phyloP scores from a whole-genome alignment of 148 eudicot species.

The Silene conica region DNA sequence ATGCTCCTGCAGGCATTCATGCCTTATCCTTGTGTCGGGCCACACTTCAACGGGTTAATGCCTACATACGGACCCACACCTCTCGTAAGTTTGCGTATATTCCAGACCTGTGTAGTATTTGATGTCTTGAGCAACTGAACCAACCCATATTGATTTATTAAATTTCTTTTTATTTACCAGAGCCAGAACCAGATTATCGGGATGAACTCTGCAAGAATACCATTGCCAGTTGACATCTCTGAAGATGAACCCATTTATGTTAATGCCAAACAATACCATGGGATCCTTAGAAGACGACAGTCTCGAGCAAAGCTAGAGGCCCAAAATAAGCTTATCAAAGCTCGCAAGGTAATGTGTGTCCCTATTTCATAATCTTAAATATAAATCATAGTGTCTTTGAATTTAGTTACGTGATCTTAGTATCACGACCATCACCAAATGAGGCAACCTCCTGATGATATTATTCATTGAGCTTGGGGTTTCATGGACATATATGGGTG shows the following conservation, averaged over 20 bases:
- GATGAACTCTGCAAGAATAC: conserved; percentile 48
- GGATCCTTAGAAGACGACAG: conserved; percentile 78
- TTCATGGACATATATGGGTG: too few species aligned
- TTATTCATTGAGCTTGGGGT: too few species aligned
- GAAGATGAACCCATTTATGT: conserved; percentile 81
- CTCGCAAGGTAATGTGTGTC: conserved; percentile 30
- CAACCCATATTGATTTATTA: background rate
- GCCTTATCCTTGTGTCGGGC: conserved; percentile 53
- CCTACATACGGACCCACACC: conserved; percentile 57
- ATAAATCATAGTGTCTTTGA: background rate
- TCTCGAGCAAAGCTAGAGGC: conserved; percentile 88
- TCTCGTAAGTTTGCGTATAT: conserved; percentile 37
- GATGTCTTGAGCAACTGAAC: background rate
- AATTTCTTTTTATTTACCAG: conserved; percentile 17
- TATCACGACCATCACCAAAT: too few species aligned
- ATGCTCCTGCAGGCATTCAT: conserved; percentile 33
- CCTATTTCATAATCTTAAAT: too few species aligned
- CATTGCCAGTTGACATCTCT: conserved; percentile 60
- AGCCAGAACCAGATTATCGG: conserved; percentile 57
- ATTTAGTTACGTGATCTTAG: background rate
- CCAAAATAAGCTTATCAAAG: conserved; percentile 62
- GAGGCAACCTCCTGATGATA: too few species aligned
- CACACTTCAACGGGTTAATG: conserved; percentile 42
- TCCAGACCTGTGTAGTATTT: too few species aligned
- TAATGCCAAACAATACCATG: conserved; percentile 80